These are phyloP conservation scores for Leishmania guyanensis DNA, from an alignment of 208 protist species.

Conservation along the genomic window DNA sequence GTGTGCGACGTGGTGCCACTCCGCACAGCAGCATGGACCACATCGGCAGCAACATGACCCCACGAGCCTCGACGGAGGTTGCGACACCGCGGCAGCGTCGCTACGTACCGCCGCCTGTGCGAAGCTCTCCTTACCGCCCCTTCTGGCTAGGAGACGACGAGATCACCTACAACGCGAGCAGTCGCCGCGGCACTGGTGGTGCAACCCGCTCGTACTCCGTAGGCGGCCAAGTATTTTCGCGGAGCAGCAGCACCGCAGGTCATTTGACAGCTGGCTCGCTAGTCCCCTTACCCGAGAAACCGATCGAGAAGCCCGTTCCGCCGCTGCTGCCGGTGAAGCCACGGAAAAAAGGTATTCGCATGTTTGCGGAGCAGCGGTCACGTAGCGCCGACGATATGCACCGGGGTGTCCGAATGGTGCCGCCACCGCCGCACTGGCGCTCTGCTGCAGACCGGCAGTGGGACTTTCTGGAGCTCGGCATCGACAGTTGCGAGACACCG, in stretches of 20 bases:
- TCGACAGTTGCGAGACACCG: slow-evolving; percentile 21
- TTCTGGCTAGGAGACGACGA: slow-evolving; percentile 29
- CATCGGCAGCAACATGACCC: slow-evolving; percentile 39
- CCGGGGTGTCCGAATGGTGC: slow-evolving; percentile 64
- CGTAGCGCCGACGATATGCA: slow-evolving; percentile 38
- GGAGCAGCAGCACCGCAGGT: slow-evolving; percentile 18
- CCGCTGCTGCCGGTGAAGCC: slow-evolving; percentile 54
- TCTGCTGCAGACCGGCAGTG: slow-evolving; percentile 45
- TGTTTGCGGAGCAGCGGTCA: slow-evolving; percentile 47
- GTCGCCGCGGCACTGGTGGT: neutral
- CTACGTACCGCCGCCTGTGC: slow-evolving; percentile 32
- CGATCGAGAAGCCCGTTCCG: slow-evolving; percentile 40
- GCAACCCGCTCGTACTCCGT: neutral
- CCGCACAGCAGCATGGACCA: slow-evolving; percentile 27
- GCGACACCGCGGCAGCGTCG: slow-evolving; percentile 35
- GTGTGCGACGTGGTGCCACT: slow-evolving; percentile 13
- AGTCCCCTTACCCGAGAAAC: slow-evolving; percentile 46
- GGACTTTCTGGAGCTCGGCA: slow-evolving; percentile 49
- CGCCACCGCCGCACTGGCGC: slow-evolving; percentile 58
- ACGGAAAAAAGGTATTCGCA: slow-evolving; percentile 42
- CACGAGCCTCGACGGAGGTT: slow-evolving; percentile 12
- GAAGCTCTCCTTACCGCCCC: slow-evolving; percentile 11
- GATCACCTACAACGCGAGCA: neutral
- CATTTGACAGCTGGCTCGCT: slow-evolving; percentile 60
- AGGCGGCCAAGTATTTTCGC: slow-evolving; percentile 5